These are phyloP conservation scores for Aspergillus kassunensis DNA, from an alignment of 495 filamentous ascomycete species.

Conservation along the genomic window DNA sequence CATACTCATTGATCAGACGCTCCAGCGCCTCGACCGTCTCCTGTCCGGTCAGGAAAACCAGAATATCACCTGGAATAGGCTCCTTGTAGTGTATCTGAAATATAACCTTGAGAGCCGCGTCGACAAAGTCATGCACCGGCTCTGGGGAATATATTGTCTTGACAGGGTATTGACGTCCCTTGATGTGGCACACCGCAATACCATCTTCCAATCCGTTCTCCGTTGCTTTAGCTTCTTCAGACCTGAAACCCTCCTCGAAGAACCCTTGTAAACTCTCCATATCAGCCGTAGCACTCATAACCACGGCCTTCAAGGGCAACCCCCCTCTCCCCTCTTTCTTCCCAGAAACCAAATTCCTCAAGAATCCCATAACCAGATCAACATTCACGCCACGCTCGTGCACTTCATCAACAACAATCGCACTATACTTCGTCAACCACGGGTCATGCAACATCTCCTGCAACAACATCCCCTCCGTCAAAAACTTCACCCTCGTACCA, in stretches of 20 bases:
- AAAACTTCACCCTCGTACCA: conserved; percentile 77
- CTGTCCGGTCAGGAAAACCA: conserved; percentile 91
- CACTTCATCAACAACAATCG: conserved; percentile 91
- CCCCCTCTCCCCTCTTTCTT: conserved; percentile 57
- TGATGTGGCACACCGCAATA: conserved; percentile 64
- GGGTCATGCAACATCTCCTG: conserved; percentile 92
- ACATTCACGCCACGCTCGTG: conserved; percentile 97
- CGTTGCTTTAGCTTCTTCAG: conserved; percentile 13
- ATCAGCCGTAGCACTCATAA: conserved; percentile 97
- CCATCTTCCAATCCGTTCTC: conserved; percentile 15
- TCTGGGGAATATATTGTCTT: conserved; percentile 70
- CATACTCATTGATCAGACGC: conserved; percentile 74
- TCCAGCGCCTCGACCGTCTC: conserved; percentile 86
- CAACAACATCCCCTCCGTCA: conserved; percentile 95
- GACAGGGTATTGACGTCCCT: conserved; percentile 87
- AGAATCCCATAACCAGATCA: conserved; percentile 82
- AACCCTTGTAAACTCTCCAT: conserved; percentile 72
- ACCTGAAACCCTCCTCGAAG: conserved; percentile 58
- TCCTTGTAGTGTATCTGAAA: conserved; percentile 86
- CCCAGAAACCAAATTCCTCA: conserved; percentile 66
- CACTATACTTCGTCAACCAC: conserved; percentile 76
- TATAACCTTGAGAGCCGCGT: conserved; percentile 75
- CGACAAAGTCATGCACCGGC: conserved; percentile 78
- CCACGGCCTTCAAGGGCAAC: conserved; percentile 75
- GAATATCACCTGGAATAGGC: conserved; percentile 85